Evolutionary conservation across 2,329 filamentous ascomycete genomes (phyloP).

Genomic region (Camillea tinctor): DNA sequence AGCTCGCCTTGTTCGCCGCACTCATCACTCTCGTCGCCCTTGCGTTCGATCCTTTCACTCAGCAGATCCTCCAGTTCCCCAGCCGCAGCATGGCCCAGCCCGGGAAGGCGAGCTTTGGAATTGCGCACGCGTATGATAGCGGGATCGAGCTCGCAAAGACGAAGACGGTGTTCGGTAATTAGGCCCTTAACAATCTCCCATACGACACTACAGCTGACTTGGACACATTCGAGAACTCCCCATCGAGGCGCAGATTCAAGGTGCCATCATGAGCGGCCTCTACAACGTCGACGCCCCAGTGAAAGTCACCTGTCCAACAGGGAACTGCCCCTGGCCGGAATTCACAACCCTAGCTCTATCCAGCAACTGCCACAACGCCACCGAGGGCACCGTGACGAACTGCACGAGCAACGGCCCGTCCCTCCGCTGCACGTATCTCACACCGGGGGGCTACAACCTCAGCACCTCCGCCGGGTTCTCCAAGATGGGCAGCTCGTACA

Average conservation of each 20-base stretch:
- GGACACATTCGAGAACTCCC: background rate
- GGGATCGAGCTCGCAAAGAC: constrained; percentile 1
- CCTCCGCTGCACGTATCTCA: background rate
- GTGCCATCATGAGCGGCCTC: constrained; percentile 4
- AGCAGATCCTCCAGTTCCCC: constrained; percentile 1
- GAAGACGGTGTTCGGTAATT: constrained; percentile 3
- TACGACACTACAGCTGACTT: background rate
- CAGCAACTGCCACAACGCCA: constrained; percentile 1
- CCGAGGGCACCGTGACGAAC: background rate
- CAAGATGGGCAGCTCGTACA: constrained; percentile 1
- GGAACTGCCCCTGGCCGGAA: constrained; percentile 1
- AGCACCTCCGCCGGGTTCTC: background rate
- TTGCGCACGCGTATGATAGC: constrained; percentile 1
- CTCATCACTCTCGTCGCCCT: constrained; percentile 4
- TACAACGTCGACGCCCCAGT: constrained; percentile 4
- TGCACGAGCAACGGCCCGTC: background rate
- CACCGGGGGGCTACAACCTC: constrained; percentile 2
- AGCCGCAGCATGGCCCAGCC: background rate
- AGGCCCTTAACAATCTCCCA: background rate
- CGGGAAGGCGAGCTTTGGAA: background rate
- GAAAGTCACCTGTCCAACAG: constrained; percentile 1
- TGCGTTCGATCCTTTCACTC: constrained; percentile 2
- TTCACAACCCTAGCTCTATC: constrained; percentile 4
- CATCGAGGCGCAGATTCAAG: constrained; percentile 3
- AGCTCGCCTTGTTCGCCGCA: background rate